These are phyloP conservation scores for Penicillium sp. DNA, from an alignment of 2,329 filamentous ascomycete genomes.

Conservation along the genomic window DNA sequence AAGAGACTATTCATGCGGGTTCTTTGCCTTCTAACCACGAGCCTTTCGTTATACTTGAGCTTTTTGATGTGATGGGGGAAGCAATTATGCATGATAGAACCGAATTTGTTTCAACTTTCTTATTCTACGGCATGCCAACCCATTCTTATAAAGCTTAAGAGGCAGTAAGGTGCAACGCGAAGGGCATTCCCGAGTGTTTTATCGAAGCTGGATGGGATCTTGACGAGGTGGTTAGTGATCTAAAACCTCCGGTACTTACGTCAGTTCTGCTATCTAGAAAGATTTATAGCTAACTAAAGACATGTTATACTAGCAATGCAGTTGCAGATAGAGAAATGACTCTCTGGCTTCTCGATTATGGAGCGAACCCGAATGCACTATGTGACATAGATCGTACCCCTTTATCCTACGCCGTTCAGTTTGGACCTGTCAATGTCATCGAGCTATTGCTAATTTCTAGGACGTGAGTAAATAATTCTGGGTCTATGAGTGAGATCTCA, in stretches of 20 bases:
- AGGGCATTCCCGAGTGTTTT: constrained; percentile 15
- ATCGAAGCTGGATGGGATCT: constrained; percentile 28
- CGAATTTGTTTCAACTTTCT: no score
- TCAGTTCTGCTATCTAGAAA: constrained; percentile 21
- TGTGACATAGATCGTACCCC: constrained; percentile 29
- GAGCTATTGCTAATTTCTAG: no score
- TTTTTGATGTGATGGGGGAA: no score
- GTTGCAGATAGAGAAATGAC: constrained; percentile 27
- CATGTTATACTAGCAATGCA: constrained; percentile 19
- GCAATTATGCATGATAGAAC: no score
- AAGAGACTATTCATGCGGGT: no score
- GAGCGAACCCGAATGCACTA: constrained; percentile 31
- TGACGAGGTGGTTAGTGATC: constrained; percentile 24
- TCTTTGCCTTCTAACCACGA: no score
- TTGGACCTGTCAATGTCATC: constrained; percentile 23
- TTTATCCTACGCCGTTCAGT: constrained; percentile 27
- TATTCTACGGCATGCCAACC: no score
- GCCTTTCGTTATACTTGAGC: no score
- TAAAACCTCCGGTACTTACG: constrained; percentile 24
- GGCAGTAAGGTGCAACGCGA: constrained; percentile 16
- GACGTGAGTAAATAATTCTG: no score
- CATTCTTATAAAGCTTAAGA: no score
- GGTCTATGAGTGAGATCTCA: no score
- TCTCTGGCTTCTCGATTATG: constrained; percentile 31
- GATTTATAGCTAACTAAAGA: background rate